phyloP scores from a whole-genome alignment of 2,329 filamentous ascomycete genomes.

The Aureobasidium mangrovei region DNA sequence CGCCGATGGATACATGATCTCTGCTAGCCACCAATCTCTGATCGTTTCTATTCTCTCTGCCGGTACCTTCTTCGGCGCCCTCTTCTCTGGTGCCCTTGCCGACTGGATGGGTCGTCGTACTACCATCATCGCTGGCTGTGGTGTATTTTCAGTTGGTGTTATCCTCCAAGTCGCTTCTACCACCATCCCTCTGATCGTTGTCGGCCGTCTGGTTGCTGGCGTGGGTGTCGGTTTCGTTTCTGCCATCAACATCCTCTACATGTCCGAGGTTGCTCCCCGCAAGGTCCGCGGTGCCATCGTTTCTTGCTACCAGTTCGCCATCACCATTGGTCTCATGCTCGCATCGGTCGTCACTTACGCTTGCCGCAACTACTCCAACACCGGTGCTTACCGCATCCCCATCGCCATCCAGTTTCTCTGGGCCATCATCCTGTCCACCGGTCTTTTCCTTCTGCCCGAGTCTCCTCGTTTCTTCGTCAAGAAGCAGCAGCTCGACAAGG shows the following conservation, averaged over 20 bases:
- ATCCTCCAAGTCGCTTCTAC: slow-evolving; percentile 53
- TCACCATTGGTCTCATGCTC: slow-evolving; percentile 70
- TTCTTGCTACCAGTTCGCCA: slow-evolving; percentile 73
- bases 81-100: slow-evolving; percentile 48
- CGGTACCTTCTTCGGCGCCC: slow-evolving; percentile 67
- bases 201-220: slow-evolving; percentile 65
- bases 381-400: slow-evolving; percentile 68
- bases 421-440: slow-evolving; percentile 63
- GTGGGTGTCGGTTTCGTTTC: slow-evolving; percentile 66
- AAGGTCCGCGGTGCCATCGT: slow-evolving; percentile 73
- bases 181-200: slow-evolving; percentile 55
- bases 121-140: slow-evolving; percentile 52
- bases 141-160: slow-evolving; percentile 51
- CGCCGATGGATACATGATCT: slow-evolving; percentile 22
- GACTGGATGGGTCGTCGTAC: slow-evolving; percentile 58
- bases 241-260: slow-evolving; percentile 46
- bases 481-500: slow-evolving; percentile 59
- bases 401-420: slow-evolving; percentile 73
- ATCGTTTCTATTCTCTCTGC: slow-evolving; percentile 69
- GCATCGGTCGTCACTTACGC: slow-evolving; percentile 67
- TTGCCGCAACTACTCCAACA: slow-evolving; percentile 53
- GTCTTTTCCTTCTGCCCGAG: slow-evolving; percentile 70
- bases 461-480: slow-evolving; percentile 80
- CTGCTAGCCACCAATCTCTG: slow-evolving; percentile 41
- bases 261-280: slow-evolving; percentile 40